Percentiles rank a stretch among this genome's conserved stretches.
Conservation (phyloP, 2,329 filamentous ascomycete species). For the Tolypocladium pustulatum region DNA sequence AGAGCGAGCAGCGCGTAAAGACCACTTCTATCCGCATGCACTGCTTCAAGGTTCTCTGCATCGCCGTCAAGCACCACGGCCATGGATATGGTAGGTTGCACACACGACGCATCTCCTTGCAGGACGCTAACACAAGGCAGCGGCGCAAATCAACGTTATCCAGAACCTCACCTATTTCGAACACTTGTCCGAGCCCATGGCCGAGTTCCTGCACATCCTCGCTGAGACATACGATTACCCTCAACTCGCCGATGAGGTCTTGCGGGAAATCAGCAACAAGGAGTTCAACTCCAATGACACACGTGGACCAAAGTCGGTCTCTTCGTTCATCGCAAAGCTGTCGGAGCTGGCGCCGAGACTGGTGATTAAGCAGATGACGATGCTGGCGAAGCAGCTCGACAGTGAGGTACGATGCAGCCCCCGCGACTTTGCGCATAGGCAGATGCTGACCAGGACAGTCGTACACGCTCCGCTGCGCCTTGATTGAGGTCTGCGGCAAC, state of each 20-base stretch:
- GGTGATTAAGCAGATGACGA: conserved; percentile 95
- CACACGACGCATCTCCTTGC: background rate
- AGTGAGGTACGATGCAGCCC: conserved; percentile 55
- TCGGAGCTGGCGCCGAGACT: conserved; percentile 85
- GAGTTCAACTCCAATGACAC: conserved; percentile 97
- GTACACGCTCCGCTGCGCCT: conserved; percentile 82
- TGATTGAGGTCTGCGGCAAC: conserved; percentile 96
- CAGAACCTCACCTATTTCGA: conserved; percentile 98
- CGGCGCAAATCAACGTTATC: conserved; percentile 93
- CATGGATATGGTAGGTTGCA: conserved; percentile 72
- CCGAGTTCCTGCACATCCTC: conserved; percentile 91
- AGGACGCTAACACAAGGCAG: conserved; percentile 32
- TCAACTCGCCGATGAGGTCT: conserved; percentile 84
- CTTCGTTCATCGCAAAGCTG: conserved; percentile 82
- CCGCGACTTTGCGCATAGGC: background rate
- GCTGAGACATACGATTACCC: conserved; percentile 97
- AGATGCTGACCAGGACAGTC: conserved; percentile 42
- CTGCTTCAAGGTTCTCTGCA: conserved; percentile 91
- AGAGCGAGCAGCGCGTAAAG: conserved; percentile 90
- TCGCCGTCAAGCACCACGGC: conserved; percentile 94
- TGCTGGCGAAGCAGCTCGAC: conserved; percentile 87
- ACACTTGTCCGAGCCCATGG: conserved; percentile 97
- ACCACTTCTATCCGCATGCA: conserved; percentile 87
- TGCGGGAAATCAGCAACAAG: conserved; percentile 91
- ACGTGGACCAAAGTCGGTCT: conserved; percentile 91